Base-by-base conservation (phyloP, 768 basidiomycete species). In the Tylopilus cervinicoccineus region DNA sequence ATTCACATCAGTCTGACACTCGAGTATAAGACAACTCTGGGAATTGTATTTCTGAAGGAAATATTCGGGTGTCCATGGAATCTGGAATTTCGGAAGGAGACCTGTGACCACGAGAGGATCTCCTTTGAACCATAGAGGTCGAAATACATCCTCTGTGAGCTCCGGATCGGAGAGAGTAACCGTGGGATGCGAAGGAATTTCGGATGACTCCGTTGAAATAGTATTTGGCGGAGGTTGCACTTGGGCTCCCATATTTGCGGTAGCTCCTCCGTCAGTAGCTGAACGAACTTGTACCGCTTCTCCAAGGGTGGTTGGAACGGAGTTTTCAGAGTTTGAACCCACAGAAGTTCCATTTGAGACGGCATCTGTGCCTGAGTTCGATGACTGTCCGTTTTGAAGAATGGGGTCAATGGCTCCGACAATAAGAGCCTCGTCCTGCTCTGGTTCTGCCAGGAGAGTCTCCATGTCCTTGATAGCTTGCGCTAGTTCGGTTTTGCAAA, bases 31-130 rank as follows among this genome's bases (percentile, higher is more conserved):
- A 63, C 86, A 85, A 23, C 61, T 70, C 52, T 87, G 78, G 10
- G 72, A 65, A 7, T 80, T 83, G 61, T 87, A 86, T 53, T 82
- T 74, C 43, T 79, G 66, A 16, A 81, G 77, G 66, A 98, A 93
- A 59, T 84, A 87, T 47, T 85, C 78, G 0, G 94, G 94, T 5
- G 78, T 83, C 94, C 94, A 97, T 48, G 75, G 62, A 51, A 85
- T 66, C 56, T 76, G 71, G 66, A 93, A 85, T 54, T 81, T 78
- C 13, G 73, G 58, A 40, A 79, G 67, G 17, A 90, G 66, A 24
- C 76, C 79, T 24, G 81, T 85, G 39, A 96, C 86, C 26, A 95
- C 78, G 9, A 97, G 62, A 2, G 93, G 89, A 29, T 84, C 73
- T 23, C 93, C 93, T 36, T 68, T 68, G 9, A 65, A 62, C 94